Base-by-base conservation (phyloP, 1,284 basidiomycete species). In the Leccinum subspadiceum region DNA sequence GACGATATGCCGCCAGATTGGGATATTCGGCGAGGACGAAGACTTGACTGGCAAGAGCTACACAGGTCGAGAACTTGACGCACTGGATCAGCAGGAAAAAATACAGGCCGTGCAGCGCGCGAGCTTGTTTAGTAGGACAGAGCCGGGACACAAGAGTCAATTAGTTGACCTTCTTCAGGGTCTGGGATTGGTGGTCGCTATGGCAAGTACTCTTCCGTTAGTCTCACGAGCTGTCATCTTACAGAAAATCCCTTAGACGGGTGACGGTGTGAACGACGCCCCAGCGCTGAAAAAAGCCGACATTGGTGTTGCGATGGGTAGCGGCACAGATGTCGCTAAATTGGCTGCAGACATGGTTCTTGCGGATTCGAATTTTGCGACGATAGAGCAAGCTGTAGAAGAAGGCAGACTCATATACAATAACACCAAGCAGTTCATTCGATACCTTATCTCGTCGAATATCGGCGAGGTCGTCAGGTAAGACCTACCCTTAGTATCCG, bases 261-360 rank as follows among this genome's bases (percentile, higher is more conserved):
- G 92, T 59, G 94, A 96, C 70, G 94, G 94, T 70, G 96, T 98
- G 60, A 99, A 99, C 68, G 96, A 99, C 70, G 96, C 96, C 1
- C 96, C 96, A 15, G 96, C 96, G 0, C 78, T 99, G 68, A 97
- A 97, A 76, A 96, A 92, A 80, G 96, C 96, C 15, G 96, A 98
- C 70, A 98, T 99, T 68, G 96, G 96, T 70, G 92, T 99, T 59
- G 92, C 94, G n/a, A 98, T 99, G 96, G 96, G 96, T 53, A 94
- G 92, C 63, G 97, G 96, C 54, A 99, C 96, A 0, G 97, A 99
- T 72, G 97, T 99, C 29, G 96, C 97, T 61, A 98, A 98, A 77
- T 83, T 98, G 64, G 97, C 97, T 9, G 94, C 96, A 22, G 96
- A 99, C 75, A 96, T 95, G 92, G 92, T 96, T 39, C 85, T 96